These are phyloP conservation scores for Fusarium sublunatum DNA, from an alignment of 2,329 filamentous ascomycete genomes.

Conservation along the genomic window DNA sequence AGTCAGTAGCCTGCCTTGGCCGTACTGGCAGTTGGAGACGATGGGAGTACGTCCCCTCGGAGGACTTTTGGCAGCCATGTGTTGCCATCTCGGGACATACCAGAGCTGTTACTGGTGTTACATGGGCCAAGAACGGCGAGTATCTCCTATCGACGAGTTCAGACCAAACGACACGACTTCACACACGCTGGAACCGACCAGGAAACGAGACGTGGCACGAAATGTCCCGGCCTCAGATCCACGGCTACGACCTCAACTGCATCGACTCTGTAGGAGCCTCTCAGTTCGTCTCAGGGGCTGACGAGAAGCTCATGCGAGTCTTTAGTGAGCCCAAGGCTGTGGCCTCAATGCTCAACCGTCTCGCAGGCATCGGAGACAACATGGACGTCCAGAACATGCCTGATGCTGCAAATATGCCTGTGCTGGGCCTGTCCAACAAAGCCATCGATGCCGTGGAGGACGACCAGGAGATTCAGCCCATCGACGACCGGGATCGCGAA, in stretches of 20 bases:
- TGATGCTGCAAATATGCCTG: constrained; percentile 93
- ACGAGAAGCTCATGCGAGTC: constrained; percentile 97
- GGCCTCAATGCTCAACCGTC: constrained; percentile 74
- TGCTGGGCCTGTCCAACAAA: constrained; percentile 96
- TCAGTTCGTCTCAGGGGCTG: constrained; percentile 92
- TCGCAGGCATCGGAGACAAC: constrained; percentile 69
- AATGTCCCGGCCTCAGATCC: constrained; percentile 94
- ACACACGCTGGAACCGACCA: constrained; percentile 77
- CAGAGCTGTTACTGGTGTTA: constrained; percentile 80
- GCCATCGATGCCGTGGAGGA: constrained; percentile 73
- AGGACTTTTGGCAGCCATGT: constrained; percentile 79
- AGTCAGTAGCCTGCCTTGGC: constrained; percentile 82
- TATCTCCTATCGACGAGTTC: constrained; percentile 90
- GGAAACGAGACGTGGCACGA: constrained; percentile 82
- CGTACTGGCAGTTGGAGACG: constrained; percentile 93
- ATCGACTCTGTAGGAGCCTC: constrained; percentile 78
- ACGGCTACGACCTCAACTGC: constrained; percentile 98
- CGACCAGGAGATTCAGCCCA: constrained; percentile 57
- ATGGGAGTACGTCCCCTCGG: constrained; percentile 74
- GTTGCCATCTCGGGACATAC: constrained; percentile 87
- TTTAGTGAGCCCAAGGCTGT: constrained; percentile 91
- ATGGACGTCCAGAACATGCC: constrained; percentile 66
- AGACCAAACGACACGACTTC: constrained; percentile 92
- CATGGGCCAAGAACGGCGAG: constrained; percentile 84
- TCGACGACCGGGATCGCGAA: constrained; percentile 63